These are phyloP conservation scores for Didymella sp. DNA, from an alignment of 2,329 filamentous ascomycete species.

Conservation along the genomic window DNA sequence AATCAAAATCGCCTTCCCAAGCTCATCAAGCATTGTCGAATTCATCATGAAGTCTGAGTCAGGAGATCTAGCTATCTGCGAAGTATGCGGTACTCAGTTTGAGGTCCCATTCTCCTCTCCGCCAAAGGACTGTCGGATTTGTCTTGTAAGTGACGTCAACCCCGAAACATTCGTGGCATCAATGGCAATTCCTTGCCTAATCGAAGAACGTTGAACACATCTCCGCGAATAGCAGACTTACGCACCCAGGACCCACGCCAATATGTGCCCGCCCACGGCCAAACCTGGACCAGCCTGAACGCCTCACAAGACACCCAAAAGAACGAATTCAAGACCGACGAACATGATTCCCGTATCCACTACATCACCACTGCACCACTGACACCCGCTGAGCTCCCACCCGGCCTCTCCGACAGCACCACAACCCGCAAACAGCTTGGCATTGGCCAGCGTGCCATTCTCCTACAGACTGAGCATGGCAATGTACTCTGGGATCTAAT, in stretches of 20 bases:
- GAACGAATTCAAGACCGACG: constrained; percentile 63
- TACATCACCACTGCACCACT: constrained; percentile 53
- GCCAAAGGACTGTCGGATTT: constrained; percentile 69
- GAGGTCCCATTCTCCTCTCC: constrained; percentile 58
- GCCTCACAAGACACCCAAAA: constrained; percentile 54
- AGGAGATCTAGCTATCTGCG: constrained; percentile 65
- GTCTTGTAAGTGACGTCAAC: constrained; percentile 64
- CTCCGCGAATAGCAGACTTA: too few relatives aligned
- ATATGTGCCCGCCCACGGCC: constrained; percentile 69
- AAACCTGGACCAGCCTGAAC: constrained; percentile 69
- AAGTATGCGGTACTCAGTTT: constrained; percentile 74
- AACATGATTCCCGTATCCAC: constrained; percentile 54
- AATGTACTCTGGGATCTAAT: constrained; percentile 85
- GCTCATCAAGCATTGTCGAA: neutral
- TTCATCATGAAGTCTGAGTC: constrained; percentile 39
- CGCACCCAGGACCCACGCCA: constrained; percentile 65
- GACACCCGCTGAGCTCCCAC: constrained; percentile 27
- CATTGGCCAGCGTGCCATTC: constrained; percentile 77
- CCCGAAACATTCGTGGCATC: too few relatives aligned
- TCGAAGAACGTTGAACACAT: too few relatives aligned
- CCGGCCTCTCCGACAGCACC: constrained; percentile 48
- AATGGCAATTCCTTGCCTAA: too few relatives aligned
- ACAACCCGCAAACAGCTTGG: constrained; percentile 60
- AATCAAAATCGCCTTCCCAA: too few relatives aligned
- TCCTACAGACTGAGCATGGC: constrained; percentile 69